Evolutionary conservation across 148 eudicot genomes (phyloP), one percentile per base, ranked within the genome.

Genomic region (Vaccinium darrowii): DNA sequence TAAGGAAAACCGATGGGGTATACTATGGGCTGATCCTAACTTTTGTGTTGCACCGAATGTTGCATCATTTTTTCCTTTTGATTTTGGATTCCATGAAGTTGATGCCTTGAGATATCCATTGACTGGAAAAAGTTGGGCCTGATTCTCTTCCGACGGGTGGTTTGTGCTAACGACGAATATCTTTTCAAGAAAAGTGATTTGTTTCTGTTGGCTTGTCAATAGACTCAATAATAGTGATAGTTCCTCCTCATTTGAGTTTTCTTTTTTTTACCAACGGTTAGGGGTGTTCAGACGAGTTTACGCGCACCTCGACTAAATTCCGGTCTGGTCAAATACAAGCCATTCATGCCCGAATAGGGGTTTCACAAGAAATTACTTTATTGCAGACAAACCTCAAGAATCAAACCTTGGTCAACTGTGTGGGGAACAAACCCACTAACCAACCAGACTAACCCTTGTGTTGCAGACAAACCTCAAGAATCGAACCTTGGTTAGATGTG

Each of bases 141-240:
- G 79, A 54, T 83, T 73, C 84, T 36, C 79, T 54, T 10, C 10
- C 18, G 19, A 54, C 7, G 79, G 33, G 43, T 56, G 79, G 84
- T 74, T 73, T 56, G 18, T 33, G 85, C 54, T 39, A 39, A 83
- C 80, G 0, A 30, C 85, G 85, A 83, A 74, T 83, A 67, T 83
- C 78, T 69, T 82, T 80, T 43, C 47, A 43, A 43, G 47, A 43
- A 43, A 43, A 43, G 47, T 43, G 47, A 43, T 43, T 43, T 43
- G 47, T 43, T 3, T 43, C 6, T 43, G 47, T 43, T 5, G 47
- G 47, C 6, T 43, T 43, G 47, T 43, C 47, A 3, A 43, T 43
- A 43, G 47, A 43, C 47, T 43, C 47, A 43, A 43, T 43, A 43
- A 43, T 43, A 43, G 47, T 43, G 47, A 43, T 43, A 43, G 47